These are phyloP conservation scores for Hypoxylon sp. DNA, from an alignment of 2,329 filamentous ascomycete species.

Conservation along the genomic window DNA sequence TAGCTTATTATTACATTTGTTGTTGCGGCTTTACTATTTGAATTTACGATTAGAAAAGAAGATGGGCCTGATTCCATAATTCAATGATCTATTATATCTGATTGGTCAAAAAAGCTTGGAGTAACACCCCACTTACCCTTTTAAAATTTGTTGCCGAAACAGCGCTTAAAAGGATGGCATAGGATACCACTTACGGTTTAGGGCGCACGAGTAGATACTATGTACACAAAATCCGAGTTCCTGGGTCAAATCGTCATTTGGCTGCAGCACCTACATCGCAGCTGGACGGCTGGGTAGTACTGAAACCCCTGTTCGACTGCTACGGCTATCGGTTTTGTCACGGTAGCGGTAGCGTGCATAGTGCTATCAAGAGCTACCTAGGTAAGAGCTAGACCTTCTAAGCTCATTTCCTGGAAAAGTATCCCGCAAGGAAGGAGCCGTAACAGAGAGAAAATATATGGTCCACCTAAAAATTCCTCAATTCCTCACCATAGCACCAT, in stretches of 20 bases:
- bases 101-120: too few relatives aligned
- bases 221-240: conserved; percentile 32
- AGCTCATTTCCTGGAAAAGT: conserved; percentile 33
- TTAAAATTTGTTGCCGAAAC: too few relatives aligned
- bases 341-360: conserved; percentile 12
- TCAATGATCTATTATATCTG: too few relatives aligned
- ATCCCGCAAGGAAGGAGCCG: too few relatives aligned
- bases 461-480: conserved; percentile 39
- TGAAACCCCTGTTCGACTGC: background rate
- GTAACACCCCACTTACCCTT: too few relatives aligned
- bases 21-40: too few relatives aligned
- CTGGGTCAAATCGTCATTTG: conserved; percentile 21
- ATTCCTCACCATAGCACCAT: background rate
- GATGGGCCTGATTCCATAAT: too few relatives aligned
- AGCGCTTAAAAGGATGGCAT: conserved; percentile 1
- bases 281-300: background rate
- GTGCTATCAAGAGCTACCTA: too few relatives aligned
- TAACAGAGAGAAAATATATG: conserved; percentile 15
- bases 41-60: too few relatives aligned
- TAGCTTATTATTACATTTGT: too few relatives aligned
- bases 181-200: conserved; percentile 16
- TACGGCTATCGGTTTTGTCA: conserved; percentile 7
- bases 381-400: background rate
- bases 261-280: background rate
- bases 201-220: conserved; percentile 11